Evolutionary conservation across 164 flowering plant genomes (phyloP).

Genomic region (Amborella trichopoda): DNA sequence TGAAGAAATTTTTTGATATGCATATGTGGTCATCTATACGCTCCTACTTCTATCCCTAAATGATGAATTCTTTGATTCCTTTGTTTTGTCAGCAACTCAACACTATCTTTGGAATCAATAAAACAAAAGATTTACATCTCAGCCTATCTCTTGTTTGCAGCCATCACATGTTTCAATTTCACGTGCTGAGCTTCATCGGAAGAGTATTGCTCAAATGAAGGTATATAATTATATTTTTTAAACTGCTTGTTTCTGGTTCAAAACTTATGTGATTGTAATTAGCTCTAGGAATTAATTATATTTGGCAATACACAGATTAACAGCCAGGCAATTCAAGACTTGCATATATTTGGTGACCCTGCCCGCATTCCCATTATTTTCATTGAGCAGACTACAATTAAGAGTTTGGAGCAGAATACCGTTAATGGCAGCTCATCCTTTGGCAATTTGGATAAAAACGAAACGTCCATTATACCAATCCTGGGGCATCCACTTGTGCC

Average conservation of each 20-base stretch:
- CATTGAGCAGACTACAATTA: slow-evolving; percentile 52
- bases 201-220: slow-evolving; percentile 93
- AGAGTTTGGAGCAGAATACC: slow-evolving; percentile 53
- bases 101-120: too few relatives aligned
- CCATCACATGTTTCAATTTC: slow-evolving; percentile 59
- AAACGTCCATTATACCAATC: slow-evolving; percentile 19
- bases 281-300: too few relatives aligned
- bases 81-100: too few relatives aligned
- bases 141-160: slow-evolving; percentile 37
- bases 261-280: too few relatives aligned
- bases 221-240: slow-evolving; percentile 25
- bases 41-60: too few relatives aligned
- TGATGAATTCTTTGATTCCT: too few relatives aligned
- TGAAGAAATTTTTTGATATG: too few relatives aligned
- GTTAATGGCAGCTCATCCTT: slow-evolving; percentile 54
- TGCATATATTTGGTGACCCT: slow-evolving; percentile 87
- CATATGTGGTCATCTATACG: too few relatives aligned
- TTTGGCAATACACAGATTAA: slow-evolving; percentile 84
- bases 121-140: too few relatives aligned
- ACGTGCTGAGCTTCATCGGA: slow-evolving; percentile 92
- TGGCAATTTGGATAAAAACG: slow-evolving; percentile 26
- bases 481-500: slow-evolving; percentile 15
- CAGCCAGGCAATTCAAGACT: slow-evolving; percentile 75
- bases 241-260: too few relatives aligned
- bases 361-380: slow-evolving; percentile 63